Evolutionary conservation across 179 eudicot genomes (phyloP).

Genomic region (Spergularia azorica): DNA sequence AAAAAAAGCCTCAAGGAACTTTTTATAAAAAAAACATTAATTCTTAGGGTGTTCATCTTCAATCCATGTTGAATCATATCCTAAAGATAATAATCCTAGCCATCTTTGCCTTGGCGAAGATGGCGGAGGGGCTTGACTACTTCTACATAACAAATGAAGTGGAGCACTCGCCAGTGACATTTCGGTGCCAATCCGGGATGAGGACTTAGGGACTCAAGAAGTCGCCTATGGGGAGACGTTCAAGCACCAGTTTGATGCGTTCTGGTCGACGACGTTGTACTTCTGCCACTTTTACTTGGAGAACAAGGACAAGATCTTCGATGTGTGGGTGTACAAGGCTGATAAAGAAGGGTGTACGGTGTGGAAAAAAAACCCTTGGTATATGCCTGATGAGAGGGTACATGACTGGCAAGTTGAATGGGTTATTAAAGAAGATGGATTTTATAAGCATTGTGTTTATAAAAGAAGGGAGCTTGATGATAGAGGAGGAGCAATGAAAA

Average conservation of each 20-base stretch:
- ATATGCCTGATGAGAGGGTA: conserved; percentile 4
- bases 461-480: conserved; percentile 7
- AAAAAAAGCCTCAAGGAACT: too few relatives aligned
- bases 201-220: not conserved
- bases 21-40: too few relatives aligned
- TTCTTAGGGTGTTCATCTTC: too few relatives aligned
- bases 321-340: conserved; percentile 9
- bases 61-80: not conserved
- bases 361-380: conserved; percentile 9
- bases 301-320: conserved; percentile 8
- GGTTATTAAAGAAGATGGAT: conserved; percentile 8
- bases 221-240: not conserved
- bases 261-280: not conserved
- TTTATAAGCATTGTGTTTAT: conserved; percentile 22
- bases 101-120: not conserved
- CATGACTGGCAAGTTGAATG: conserved; percentile 14
- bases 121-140: not conserved
- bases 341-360: conserved; percentile 15
- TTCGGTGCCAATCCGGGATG: conserved; percentile 13
- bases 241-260: not conserved
- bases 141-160: conserved; percentile 1
- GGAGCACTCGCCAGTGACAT: not conserved
- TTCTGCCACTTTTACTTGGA: conserved; percentile 17
- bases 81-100: not conserved
- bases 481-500: not conserved